Base-by-base conservation (phyloP, 176 grass and related monocot species). In the Musa acuminata region DNA sequence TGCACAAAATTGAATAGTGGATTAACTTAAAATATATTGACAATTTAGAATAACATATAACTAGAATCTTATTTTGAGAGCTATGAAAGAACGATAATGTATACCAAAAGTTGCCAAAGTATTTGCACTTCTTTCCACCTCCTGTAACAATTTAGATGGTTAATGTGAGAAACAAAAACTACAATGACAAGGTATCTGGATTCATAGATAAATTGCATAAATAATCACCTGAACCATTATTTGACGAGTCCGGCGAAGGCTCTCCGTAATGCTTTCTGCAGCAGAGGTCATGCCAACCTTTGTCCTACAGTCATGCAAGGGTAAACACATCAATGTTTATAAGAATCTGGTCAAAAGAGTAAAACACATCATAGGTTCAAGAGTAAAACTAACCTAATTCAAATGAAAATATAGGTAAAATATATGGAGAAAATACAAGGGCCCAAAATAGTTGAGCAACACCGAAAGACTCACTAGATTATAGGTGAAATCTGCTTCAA, bases 191-290 rank as follows among this genome's bases (percentile, higher is more conserved):
- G 19, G 57, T 49, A 49, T 0, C 48, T 22, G 19, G 29, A 49
- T 64, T 16, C 57, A 50, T 21, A 63, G 8, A 2, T 5, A 51
- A 8, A 63, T 51, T 64, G 21, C 20, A 21, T 25, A 3, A 51
- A 78, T 63, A 66, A 82, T 71, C 80, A 94, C 95, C 90, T 99
- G 90, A 89, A 94, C 88, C 95, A 99, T 99, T 82, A 94, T 52
- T 60, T 94, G 95, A 27, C 84, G 84, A 53, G 90, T 89, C 13
- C 84, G 70, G 29, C 87, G 87, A 50, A 99, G 88, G 84, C 90
- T 94, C 60, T 94, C 90, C 0, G 90, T 94, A 62, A 93, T 93
- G 80, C 88, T 93, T 91, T 93, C 88, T 63, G 90, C 90, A 87
- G 86, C 84, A 21, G 90, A 93, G 72, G 88, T 91, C 95, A 98